Evolutionary conservation across 2,329 filamentous ascomycete species (phyloP), one percentile per base, ranked within the genome.

Genomic region (Setomelanomma holmii): DNA sequence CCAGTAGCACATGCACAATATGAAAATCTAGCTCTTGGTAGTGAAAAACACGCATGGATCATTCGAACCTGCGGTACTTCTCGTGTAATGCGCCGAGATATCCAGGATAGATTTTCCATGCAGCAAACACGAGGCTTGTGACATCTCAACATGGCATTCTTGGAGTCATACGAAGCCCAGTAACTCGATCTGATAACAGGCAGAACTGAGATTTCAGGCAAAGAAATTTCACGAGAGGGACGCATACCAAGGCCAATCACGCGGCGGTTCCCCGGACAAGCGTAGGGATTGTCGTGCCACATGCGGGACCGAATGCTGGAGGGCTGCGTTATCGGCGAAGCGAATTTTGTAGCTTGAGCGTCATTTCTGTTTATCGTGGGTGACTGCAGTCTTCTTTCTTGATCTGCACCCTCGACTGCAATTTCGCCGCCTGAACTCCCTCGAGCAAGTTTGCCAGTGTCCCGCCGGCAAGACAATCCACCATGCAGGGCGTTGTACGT

Each of bases 401-500:
- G 19, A 46, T 35, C 40, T 14, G 16, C 22, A 35, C 14, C 16
- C 12, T 14, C 27, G 10, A 66, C 62, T 55, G n/a, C 51, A 49
- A 50, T 47, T 55, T 45, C 56, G 44, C 48, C 61, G 51, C 40
- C 53, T 49, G 48, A 54, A 41, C 46, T 40, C 47, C 55, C 45
- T 51, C 51, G 56, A 57, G 55, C 55, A 56, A 60, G 55, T 51
- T 44, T 48, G 45, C 50, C 52, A 67, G 60, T 55, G 61, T 59
- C 60, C 55, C 54, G 49, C 55, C 58, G 59, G 63, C 64, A 57
- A 64, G 56, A 64, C 53, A 56, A 45, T 17, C 56, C 64, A 68
- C 58, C 56, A 75, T 75, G 72, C 72, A 75, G 66, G 68, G 64
- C 67, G 66, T 73, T 58, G 71, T 69, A 64, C 71, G 72, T 63